Percentiles rank a stretch among this genome's conserved stretches.
Evolutionary conservation across 2,329 filamentous ascomycete species (phyloP).

Genomic region (Calonectria leucothoes): DNA sequence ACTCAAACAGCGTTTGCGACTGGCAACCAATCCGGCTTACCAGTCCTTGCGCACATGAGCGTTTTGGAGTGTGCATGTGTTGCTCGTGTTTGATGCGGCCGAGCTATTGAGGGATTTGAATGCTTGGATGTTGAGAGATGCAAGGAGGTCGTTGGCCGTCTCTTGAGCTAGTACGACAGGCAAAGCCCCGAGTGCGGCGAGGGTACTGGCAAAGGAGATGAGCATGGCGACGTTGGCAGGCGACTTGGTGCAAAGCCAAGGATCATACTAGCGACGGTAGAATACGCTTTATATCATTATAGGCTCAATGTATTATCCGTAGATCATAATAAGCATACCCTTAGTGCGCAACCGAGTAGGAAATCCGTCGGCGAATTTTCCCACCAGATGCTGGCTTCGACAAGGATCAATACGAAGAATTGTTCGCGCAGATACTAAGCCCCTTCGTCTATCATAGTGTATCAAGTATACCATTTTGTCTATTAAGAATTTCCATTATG

Average conservation of each 20-base stretch:
- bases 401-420: neutral
- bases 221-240: neutral
- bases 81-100: neutral
- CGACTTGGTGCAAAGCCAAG: no score
- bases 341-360: no score
- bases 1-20: neutral
- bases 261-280: neutral
- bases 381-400: neutral
- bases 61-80: neutral
- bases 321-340: neutral
- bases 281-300: neutral
- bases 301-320: neutral
- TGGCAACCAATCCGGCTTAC: neutral
- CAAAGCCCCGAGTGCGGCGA: neutral
- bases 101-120: neutral
- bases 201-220: neutral
- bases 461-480: neutral
- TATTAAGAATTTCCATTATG: neutral
- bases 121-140: neutral
- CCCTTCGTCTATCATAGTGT: neutral
- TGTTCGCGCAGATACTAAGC: neutral
- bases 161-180: neutral
- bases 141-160: neutral
- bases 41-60: constrained; percentile 1
- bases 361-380: neutral